phyloP scores from a whole-genome alignment of 192 early-diverging fungal species.

The Backusella sp. region DNA sequence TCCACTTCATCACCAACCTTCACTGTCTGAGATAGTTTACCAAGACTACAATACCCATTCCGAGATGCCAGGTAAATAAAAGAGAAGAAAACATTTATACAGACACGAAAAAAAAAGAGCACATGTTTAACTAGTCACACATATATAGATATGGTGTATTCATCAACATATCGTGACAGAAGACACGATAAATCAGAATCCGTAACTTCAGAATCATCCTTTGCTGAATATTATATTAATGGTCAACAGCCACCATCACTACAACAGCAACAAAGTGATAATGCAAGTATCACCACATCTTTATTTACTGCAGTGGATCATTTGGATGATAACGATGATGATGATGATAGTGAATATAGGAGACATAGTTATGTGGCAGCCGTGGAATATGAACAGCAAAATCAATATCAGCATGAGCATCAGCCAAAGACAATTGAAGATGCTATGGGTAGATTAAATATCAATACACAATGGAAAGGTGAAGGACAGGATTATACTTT shows the following conservation, averaged over 20 bases:
- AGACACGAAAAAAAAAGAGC: background rate
- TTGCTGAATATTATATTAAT: background rate
- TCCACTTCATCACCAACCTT: conserved; percentile 11
- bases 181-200: background rate
- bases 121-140: background rate
- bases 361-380: background rate
- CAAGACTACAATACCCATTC: conserved; percentile 2
- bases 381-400: background rate
- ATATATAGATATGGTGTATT: background rate
- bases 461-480: conserved; percentile 12
- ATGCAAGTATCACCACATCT: background rate
- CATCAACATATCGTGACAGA: background rate
- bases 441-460: background rate
- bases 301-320: conserved; percentile 14
- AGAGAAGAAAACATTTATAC: background rate
- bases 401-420: background rate
- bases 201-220: background rate
- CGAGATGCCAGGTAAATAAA: background rate
- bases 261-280: background rate
- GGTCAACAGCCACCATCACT: background rate
- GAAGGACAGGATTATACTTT: background rate
- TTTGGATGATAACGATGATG: conserved; percentile 2
- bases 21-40: background rate
- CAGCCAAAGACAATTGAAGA: conserved; percentile 3
- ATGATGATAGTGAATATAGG: background rate